Evolutionary conservation across 2,329 filamentous ascomycete genomes (phyloP), one percentile per base, ranked within the genome.

Genomic region (Neurospora sp.): DNA sequence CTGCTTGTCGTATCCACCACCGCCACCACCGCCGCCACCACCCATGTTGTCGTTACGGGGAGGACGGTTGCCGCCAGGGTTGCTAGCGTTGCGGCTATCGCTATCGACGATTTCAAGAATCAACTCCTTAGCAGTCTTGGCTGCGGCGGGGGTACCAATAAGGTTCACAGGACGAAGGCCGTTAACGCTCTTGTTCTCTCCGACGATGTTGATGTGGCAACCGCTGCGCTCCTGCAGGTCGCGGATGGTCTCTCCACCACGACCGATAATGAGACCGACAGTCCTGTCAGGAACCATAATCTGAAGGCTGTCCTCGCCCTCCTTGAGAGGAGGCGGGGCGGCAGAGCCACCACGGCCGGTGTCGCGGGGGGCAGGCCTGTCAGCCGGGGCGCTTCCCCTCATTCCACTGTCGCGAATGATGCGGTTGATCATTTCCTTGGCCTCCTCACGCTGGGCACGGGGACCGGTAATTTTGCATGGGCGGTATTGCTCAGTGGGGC

Each of bases 231-330:
- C 93, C 81, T 97, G 94, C 33, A 97, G 84, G 78, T 97, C 93
- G 77, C 93, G 90, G 76, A 97, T 97, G 1, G 93, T 97, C 81
- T 97, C 93, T 71, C 93, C 93, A 52, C 93, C 93, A 74, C 93
- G 91, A n/a, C 93, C 93, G 77, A 97, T 97, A 75, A 97, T 97
- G 66, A 97, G 84, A 68, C 93, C 93, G 71, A 97, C 93, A 9
- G 93, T 97, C 76, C 93, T 90, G 81, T 97, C 93, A 66, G 93
- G 93, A 19, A 97, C 93, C 92, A 97, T 96, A 76, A 97, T 96
- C 80, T 97, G 93, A 78, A 93, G 89, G 77, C 90, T 92, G 75
- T 95, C 91, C 79, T 97, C 93, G 71, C 91, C 92, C 71, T 95
- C 92, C 72, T 90, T 88, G 71, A 92, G 83, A 62, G 86, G 84